Percentiles rank a stretch among this genome's conserved stretches.
Evolutionary conservation across 116 monocot species (phyloP).

Genomic region (Iris pallida): DNA sequence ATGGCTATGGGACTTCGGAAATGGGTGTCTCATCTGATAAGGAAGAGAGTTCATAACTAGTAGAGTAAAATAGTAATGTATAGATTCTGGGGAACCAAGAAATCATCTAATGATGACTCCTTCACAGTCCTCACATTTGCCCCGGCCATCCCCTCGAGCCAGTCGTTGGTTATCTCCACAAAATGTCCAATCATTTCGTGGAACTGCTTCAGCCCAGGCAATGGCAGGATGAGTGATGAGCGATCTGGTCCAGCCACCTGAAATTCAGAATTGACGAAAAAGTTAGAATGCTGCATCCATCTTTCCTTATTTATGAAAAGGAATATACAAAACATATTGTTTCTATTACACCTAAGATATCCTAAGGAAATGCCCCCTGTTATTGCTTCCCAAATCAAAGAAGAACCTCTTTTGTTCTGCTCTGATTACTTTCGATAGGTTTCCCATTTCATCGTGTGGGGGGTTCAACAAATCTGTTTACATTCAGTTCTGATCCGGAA

Average conservation of each 20-base stretch:
- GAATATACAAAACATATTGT: no score
- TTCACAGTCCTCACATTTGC: conserved; percentile 27
- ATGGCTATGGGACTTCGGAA: no score
- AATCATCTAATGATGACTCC: conserved; percentile 35
- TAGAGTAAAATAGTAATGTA: no score
- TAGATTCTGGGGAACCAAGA: background rate
- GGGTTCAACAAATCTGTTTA: conserved; percentile 40
- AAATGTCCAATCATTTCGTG: conserved; percentile 59
- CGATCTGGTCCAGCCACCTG: conserved; percentile 57
- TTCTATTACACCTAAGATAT: conserved; percentile 46
- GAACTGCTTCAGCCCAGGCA: conserved; percentile 50
- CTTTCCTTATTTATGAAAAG: no score
- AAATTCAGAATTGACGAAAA: background rate
- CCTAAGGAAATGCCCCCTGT: conserved; percentile 58
- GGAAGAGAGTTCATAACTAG: no score
- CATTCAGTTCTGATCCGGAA: conserved; percentile 31
- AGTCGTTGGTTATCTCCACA: conserved; percentile 53
- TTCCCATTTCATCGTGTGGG: conserved; percentile 40
- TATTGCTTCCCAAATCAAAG: conserved; percentile 59
- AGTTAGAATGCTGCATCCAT: no score
- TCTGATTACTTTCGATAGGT: conserved; percentile 51
- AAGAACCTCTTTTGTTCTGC: conserved; percentile 45
- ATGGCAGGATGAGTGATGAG: conserved; percentile 52
- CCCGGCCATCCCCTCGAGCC: conserved; percentile 29
- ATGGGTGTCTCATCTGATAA: no score